Evolutionary conservation across 306 rosid genomes (phyloP), one percentile per base, ranked within the genome.

Genomic region (Argentina anserina): DNA sequence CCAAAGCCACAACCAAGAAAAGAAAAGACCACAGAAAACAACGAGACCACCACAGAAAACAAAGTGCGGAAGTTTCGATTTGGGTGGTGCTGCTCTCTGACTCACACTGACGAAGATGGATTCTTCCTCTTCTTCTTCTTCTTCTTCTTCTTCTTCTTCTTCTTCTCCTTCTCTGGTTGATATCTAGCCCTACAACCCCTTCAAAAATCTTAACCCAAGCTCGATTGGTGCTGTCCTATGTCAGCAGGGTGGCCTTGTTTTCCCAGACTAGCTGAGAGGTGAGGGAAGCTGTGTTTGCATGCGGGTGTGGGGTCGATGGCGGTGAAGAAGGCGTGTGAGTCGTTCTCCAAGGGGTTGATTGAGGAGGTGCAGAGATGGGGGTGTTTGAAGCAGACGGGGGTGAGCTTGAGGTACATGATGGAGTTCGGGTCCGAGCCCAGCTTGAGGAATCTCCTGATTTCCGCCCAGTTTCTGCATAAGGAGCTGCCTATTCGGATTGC

Each of bases 401-500:
- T 92, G 1, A 88, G 92, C 41, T 82, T 92, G 78, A 76, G 88
- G 83, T 86, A 92, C 78, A 92, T 92, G 98, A 92, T 87, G 97
- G 95, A 90, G 45, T 92, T 92, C 42, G 97, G 98, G 46, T 88
- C 86, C 6, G 74, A 72, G 40, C 97, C 97, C 2, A 76, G 77
- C 9, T 7, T 52, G 0, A 80, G 68, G 63, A 87, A 90, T 81
- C 67, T 92, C 74, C 62, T 90, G 2, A 78, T 92, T 50, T 88
- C 98, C 18, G 90, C 98, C 31, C 92, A 90, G 81, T 92, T 92
- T 67, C 90, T 92, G 74, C 97, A 88, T 73, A 90, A 90, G 74
- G 98, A 90, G 78, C 90, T 92, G 25, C 87, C 98, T 50, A 86
- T 90, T 80, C 70, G 98, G 42, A 90, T 92, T 81, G 97, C 98